Base-by-base conservation (phyloP, 306 rosid species). In the Castanea mollissima region DNA sequence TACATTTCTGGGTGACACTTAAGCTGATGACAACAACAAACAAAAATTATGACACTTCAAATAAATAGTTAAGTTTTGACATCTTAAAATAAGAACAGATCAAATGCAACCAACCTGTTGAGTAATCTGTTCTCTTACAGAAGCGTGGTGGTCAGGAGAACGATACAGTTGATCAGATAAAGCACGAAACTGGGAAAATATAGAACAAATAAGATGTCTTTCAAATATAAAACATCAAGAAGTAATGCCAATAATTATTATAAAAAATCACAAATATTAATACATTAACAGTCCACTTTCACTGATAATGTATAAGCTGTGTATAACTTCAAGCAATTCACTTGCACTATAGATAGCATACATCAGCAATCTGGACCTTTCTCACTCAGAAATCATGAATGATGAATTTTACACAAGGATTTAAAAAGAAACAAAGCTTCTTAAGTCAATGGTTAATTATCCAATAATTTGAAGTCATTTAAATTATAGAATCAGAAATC, bases 101-200 rank as follows among this genome's bases (percentile, higher is more conserved):
- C 62, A 78, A 86, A 25, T 60, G 15, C 49, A 76, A 76, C 74
- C 8, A 85, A 95, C 99, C 99, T 95, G 99, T 74, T 59, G 76
- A 89, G 87, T 35, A 86, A 95, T 82, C 78, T 93, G 98, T 80
- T 90, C 92, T 77, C 99, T 81, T 75, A 95, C 99, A 85, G 86
- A 80, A 49, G 88, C 87, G 85, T 95, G 98, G 80, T 90, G 90
- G 21, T 86, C 93, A 18, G 93, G 80, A 77, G 99, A 91, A 38
- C 99, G 97, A 73, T 95, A 92, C 21, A 95, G 93, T 73, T 95
- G 99, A 84, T 95, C 99, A 19, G 99, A 95, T 82, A 95, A 83
- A 73, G 99, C 88, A 63, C 98, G 98, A 85, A 95, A 95, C 99
- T 95, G 92, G 52, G 71, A 85, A 73, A 83, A 81, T 51, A 78